Percentiles rank a stretch among this genome's conserved stretches.
phyloP scores from a whole-genome alignment of 1,139 yeast species.

The Keqinozyma sinolaborantium region DNA sequence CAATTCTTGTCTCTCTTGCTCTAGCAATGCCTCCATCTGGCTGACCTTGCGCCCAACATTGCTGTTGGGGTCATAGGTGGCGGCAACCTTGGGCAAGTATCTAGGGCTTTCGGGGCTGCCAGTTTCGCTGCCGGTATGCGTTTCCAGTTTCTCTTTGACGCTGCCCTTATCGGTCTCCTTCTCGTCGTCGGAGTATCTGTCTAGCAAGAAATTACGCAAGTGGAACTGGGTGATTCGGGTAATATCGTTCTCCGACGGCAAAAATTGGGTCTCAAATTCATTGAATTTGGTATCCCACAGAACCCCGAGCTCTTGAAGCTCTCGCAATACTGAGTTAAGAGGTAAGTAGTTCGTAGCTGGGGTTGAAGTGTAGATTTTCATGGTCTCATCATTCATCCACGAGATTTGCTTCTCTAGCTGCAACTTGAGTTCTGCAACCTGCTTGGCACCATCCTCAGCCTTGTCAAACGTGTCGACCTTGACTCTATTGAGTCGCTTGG shows the following conservation, averaged over 20 bases:
- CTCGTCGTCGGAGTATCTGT: conserved; percentile 28
- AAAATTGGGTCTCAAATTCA: conserved; percentile 72
- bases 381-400: conserved; percentile 42
- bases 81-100: background rate
- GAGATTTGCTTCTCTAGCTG: conserved; percentile 51
- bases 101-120: conserved; percentile 1
- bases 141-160: conserved; percentile 2
- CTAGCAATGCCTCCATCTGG: conserved; percentile 22
- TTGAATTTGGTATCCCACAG: conserved; percentile 85
- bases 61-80: conserved; percentile 9
- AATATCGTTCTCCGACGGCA: conserved; percentile 93
- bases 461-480: conserved; percentile 78
- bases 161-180: conserved; percentile 10
- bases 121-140: background rate
- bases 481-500: conserved; percentile 68
- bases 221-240: conserved; percentile 89
- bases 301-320: conserved; percentile 78
- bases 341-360: conserved; percentile 65
- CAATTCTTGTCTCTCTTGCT: conserved; percentile 4
- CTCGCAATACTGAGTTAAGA: conserved; percentile 65
- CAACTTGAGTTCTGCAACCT: conserved; percentile 55
- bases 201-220: conserved; percentile 68
- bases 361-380: conserved; percentile 52
- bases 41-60: conserved; percentile 21
- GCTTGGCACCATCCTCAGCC: conserved; percentile 62